phyloP scores from a whole-genome alignment of 2,329 filamentous ascomycete species.

The Epichloe baconii region DNA sequence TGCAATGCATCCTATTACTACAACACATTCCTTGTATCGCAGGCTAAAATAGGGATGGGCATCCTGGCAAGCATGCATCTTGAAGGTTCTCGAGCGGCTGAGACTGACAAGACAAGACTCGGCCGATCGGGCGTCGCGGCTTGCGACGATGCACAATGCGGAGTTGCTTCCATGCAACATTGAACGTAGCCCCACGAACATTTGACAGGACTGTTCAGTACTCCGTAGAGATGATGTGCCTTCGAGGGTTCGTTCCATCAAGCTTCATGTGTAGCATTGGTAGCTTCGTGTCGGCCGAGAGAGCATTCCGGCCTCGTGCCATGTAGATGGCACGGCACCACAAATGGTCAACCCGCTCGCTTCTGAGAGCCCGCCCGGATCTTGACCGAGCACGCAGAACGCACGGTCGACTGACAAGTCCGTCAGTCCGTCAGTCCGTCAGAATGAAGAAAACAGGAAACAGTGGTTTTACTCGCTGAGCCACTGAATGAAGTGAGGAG shows the following conservation, averaged over 20 bases:
- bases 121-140: conserved; percentile 6
- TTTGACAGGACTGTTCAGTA: background rate
- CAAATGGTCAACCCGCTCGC: background rate
- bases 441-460: background rate
- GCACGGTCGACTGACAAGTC: conserved; percentile 2
- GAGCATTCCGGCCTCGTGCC: conserved; percentile 1
- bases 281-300: conserved; percentile 3
- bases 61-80: background rate
- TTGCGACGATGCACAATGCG: conserved; percentile 2
- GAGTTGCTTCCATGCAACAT: conserved; percentile 2
- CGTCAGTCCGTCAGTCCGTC: conserved; percentile 1
- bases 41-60: background rate
- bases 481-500: too few relatives aligned
- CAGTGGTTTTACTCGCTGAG: background rate
- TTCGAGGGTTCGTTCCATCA: background rate
- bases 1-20: too few relatives aligned
- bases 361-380: conserved; percentile 1
- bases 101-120: conserved; percentile 1
- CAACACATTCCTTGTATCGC: background rate
- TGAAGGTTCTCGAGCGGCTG: background rate
- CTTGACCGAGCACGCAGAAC: conserved; percentile 3
- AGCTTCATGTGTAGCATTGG: background rate
- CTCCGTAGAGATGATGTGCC: background rate
- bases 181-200: background rate
- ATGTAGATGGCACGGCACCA: conserved; percentile 3